phyloP scores from a whole-genome alignment of 108 stramenopile species.

The Pseudonitzschia delicatissima region DNA sequence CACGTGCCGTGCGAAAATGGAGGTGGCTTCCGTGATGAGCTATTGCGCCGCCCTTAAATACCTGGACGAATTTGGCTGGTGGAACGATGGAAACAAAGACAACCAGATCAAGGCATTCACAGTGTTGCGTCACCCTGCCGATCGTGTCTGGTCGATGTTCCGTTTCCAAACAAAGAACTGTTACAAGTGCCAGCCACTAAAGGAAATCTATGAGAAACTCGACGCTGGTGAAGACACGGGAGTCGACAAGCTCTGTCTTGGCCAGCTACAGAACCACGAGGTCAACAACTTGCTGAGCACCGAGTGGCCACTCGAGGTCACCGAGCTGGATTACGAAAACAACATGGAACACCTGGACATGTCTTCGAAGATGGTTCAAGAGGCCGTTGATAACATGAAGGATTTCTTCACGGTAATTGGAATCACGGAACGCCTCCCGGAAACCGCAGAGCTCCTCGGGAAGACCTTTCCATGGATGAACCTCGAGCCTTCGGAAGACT shows the following conservation, averaged over 20 bases:
- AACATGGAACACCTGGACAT: background rate
- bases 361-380: slow-evolving; percentile 36
- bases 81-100: slow-evolving; percentile 8
- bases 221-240: slow-evolving; percentile 27
- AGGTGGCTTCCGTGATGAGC: slow-evolving; percentile 49
- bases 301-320: slow-evolving; percentile 8
- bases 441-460: slow-evolving; percentile 45
- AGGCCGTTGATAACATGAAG: slow-evolving; percentile 66
- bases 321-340: background rate
- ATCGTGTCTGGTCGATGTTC: slow-evolving; percentile 83
- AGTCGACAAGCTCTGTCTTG: slow-evolving; percentile 36
- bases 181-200: slow-evolving; percentile 59
- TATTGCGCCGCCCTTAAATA: slow-evolving; percentile 67
- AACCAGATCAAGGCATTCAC: slow-evolving; percentile 46
- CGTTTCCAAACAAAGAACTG: slow-evolving; percentile 63
- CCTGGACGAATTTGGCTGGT: slow-evolving; percentile 63
- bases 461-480: slow-evolving; percentile 69
- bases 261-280: slow-evolving; percentile 68
- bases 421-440: slow-evolving; percentile 54
- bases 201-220: slow-evolving; percentile 52
- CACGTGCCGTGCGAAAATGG: slow-evolving; percentile 22
- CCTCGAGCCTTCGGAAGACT: background rate
- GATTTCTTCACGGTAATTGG: slow-evolving; percentile 68
- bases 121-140: slow-evolving; percentile 71
- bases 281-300: slow-evolving; percentile 55